Percentiles rank a stretch among this genome's conserved stretches.
phyloP scores from a whole-genome alignment of 306 rosid species.

The Begonia peltatifolia region DNA sequence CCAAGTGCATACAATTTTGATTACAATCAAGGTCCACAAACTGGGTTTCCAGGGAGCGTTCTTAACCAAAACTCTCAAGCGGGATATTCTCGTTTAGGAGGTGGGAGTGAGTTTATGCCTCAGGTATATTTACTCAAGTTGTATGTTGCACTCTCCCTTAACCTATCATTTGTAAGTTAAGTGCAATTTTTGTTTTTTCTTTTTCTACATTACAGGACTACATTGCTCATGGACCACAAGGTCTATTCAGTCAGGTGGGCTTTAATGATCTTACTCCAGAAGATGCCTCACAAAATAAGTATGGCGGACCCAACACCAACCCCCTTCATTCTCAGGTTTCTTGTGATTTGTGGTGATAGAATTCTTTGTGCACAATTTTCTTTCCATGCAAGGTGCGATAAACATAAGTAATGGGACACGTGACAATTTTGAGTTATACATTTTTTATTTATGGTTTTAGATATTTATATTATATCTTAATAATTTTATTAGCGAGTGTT shows the following conservation, averaged over 20 bases:
- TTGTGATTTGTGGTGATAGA: background rate
- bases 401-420: no score
- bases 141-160: no score
- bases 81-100: slow-evolving; percentile 81
- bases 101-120: slow-evolving; percentile 94
- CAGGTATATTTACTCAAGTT: slow-evolving; percentile 35
- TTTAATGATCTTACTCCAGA: slow-evolving; percentile 83
- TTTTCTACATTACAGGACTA: slow-evolving; percentile 52
- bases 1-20: slow-evolving; percentile 94
- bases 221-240: slow-evolving; percentile 89
- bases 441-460: no score
- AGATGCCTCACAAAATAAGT: slow-evolving; percentile 73
- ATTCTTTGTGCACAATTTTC: no score
- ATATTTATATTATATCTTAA: no score
- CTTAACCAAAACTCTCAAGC: slow-evolving; percentile 92
- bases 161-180: no score
- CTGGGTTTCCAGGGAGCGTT: slow-evolving; percentile 86
- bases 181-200: no score
- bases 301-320: slow-evolving; percentile 58
- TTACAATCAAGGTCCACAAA: slow-evolving; percentile 86
- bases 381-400: no score
- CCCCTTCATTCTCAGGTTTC: slow-evolving; percentile 95
- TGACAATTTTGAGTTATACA: no score
- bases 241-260: slow-evolving; percentile 86
- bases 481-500: no score